A percentile compares a stretch with the other conserved stretches of the same genome.
These are phyloP conservation scores for Alternaria gansuensis DNA, from an alignment of 2,329 filamentous ascomycete genomes.

Conservation along the genomic window DNA sequence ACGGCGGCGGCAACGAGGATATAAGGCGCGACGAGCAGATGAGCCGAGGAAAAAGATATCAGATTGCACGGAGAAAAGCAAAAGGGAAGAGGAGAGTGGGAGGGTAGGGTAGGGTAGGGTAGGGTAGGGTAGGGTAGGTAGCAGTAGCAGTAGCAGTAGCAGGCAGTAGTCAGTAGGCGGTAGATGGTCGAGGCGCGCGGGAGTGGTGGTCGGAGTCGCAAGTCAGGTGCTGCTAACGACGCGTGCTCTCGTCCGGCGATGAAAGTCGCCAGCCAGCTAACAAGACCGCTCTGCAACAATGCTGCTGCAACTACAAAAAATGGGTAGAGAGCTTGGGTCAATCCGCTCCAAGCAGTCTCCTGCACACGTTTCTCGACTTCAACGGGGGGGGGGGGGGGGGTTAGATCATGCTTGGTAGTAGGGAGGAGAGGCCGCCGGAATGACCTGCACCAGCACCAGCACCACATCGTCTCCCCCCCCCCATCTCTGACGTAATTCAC, in stretches of 20 bases:
- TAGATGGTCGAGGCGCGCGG: background rate
- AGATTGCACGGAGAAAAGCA: background rate
- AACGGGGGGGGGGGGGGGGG: too few species aligned
- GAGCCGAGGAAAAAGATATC: background rate
- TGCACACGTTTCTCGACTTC: background rate
- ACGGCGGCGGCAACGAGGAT: constrained; percentile 18
- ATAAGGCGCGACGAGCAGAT: constrained; percentile 7
- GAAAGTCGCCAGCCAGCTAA: background rate
- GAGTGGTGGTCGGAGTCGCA: background rate
- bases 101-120: background rate
- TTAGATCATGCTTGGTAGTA: too few species aligned
- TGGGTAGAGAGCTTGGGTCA: background rate
- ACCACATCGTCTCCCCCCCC: background rate
- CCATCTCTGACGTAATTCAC: constrained; percentile 2
- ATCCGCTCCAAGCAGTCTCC: background rate
- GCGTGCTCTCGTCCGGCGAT: background rate
- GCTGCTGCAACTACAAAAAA: background rate
- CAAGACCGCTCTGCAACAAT: background rate
- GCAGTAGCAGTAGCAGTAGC: background rate
- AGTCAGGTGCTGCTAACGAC: constrained; percentile 16
- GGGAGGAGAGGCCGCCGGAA: background rate
- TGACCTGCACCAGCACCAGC: background rate
- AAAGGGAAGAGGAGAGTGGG: background rate
- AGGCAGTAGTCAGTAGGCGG: constrained; percentile 8
- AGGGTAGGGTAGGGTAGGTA: background rate